Percentiles rank a stretch among this genome's conserved stretches.
Evolutionary conservation across 306 rosid species (phyloP).

Genomic region (Castanea crenata): DNA sequence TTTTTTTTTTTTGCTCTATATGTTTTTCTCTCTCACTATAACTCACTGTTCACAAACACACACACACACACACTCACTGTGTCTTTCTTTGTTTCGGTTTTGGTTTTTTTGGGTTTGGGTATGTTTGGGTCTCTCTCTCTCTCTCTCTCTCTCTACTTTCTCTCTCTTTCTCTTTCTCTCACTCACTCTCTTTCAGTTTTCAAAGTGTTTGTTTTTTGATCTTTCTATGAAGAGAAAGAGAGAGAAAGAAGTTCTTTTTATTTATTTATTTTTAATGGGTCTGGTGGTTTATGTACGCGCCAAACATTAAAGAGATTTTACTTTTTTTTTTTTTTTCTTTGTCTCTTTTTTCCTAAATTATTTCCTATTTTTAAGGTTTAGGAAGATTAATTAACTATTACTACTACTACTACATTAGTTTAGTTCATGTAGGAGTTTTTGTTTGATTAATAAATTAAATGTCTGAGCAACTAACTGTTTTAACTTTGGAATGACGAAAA

Average conservation of each 20-base stretch:
- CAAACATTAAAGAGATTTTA: constrained; percentile 29
- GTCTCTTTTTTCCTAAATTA: constrained; percentile 1
- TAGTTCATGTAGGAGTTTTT: too few species aligned
- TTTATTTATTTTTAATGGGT: constrained; percentile 7
- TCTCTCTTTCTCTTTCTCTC: constrained; percentile 26
- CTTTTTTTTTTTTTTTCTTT: too few species aligned
- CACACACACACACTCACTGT: constrained; percentile 27
- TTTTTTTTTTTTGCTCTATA: constrained; percentile 13
- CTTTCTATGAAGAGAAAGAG: constrained; percentile 15
- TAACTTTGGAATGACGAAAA: constrained; percentile 13
- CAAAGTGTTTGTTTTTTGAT: constrained; percentile 37
- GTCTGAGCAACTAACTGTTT: not conserved
- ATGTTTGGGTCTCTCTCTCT: not conserved
- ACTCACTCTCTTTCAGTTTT: constrained; percentile 40
- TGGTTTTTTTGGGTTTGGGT: not conserved
- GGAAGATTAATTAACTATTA: too few species aligned
- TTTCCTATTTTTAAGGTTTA: not conserved
- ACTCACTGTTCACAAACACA: not conserved
- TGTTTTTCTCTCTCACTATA: constrained; percentile 16
- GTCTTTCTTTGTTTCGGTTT: constrained; percentile 11
- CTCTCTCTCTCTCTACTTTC: not conserved
- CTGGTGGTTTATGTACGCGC: constrained; percentile 44
- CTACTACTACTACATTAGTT: too few species aligned
- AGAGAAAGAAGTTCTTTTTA: not conserved
- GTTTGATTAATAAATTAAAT: too few species aligned